phyloP scores from a whole-genome alignment of 306 rosid genomes.

The Cucumis hystrix region DNA sequence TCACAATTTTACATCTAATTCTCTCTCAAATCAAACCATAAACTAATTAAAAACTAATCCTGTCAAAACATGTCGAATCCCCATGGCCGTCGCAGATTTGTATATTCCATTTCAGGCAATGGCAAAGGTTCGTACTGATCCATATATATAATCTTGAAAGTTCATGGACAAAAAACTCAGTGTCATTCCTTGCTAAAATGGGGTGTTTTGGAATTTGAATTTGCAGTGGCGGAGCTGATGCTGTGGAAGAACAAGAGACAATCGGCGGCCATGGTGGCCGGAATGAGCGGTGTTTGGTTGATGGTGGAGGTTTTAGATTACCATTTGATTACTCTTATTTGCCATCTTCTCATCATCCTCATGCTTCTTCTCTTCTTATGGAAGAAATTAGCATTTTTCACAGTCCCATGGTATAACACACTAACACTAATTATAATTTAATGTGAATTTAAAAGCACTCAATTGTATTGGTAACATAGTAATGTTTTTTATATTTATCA shows the following conservation, averaged over 20 bases:
- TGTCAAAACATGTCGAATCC: not conserved
- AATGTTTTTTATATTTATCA: too few species aligned
- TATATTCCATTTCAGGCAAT: not conserved
- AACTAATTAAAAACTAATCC: not conserved
- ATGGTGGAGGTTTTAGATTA: conserved; percentile 52
- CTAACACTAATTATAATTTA: too few species aligned
- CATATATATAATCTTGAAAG: too few species aligned
- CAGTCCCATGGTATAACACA: conserved; percentile 16
- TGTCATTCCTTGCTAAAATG: too few species aligned
- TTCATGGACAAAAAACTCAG: too few species aligned
- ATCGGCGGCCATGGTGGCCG: conserved; percentile 29
- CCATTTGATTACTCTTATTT: conserved; percentile 35
- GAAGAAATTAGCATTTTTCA: conserved; percentile 32
- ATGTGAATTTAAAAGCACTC: too few species aligned
- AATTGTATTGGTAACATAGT: too few species aligned
- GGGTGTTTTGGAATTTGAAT: not conserved
- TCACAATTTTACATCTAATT: not conserved
- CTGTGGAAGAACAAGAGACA: conserved; percentile 43
- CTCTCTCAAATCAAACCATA: not conserved
- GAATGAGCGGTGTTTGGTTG: conserved; percentile 35
- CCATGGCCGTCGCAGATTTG: not conserved
- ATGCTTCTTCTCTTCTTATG: conserved; percentile 40
- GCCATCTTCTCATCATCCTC: conserved; percentile 28
- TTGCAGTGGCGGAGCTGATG: conserved; percentile 31
- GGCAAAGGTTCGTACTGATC: not conserved